Conservation (phyloP, 495 filamentous ascomycete genomes). For the Penicillium argentinense region DNA sequence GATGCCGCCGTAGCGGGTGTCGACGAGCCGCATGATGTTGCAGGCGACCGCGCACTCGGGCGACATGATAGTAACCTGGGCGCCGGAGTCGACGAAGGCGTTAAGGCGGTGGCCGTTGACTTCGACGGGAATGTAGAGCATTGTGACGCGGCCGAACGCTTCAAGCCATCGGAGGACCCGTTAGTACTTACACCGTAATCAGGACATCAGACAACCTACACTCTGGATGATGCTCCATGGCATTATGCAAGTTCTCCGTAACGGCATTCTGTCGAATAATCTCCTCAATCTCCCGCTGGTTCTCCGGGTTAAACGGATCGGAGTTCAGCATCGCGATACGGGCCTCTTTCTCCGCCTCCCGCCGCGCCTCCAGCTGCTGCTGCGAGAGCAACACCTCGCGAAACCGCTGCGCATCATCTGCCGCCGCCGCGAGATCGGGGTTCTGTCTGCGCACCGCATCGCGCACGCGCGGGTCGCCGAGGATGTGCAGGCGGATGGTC, state of each 20-base stretch:
- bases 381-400: slow-evolving; percentile 64
- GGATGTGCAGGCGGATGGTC: slow-evolving; percentile 74
- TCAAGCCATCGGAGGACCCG: too few relatives aligned
- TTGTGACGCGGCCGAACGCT: slow-evolving; percentile 92
- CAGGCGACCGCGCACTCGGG: slow-evolving; percentile 86
- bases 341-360: slow-evolving; percentile 72
- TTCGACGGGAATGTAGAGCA: slow-evolving; percentile 95
- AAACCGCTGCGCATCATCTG: slow-evolving; percentile 79
- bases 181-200: too few relatives aligned
- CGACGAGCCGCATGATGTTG: slow-evolving; percentile 96
- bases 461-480: slow-evolving; percentile 73
- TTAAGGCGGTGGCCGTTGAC: slow-evolving; percentile 91
- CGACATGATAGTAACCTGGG: slow-evolving; percentile 98
- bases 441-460: slow-evolving; percentile 64
- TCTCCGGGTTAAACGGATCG: slow-evolving; percentile 88
- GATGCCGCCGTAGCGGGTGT: slow-evolving; percentile 85
- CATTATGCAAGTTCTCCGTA: slow-evolving; percentile 90
- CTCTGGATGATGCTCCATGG: slow-evolving; percentile 95
- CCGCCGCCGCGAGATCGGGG: slow-evolving; percentile 71
- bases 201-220: too few relatives aligned
- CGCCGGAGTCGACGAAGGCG: slow-evolving; percentile 96
- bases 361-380: slow-evolving; percentile 64
- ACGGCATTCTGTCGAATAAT: slow-evolving; percentile 93
- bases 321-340: slow-evolving; percentile 79
- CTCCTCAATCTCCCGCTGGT: slow-evolving; percentile 91